Base-by-base conservation (phyloP, 345 rosid genomes). In the Lagerstroemia speciosa region DNA sequence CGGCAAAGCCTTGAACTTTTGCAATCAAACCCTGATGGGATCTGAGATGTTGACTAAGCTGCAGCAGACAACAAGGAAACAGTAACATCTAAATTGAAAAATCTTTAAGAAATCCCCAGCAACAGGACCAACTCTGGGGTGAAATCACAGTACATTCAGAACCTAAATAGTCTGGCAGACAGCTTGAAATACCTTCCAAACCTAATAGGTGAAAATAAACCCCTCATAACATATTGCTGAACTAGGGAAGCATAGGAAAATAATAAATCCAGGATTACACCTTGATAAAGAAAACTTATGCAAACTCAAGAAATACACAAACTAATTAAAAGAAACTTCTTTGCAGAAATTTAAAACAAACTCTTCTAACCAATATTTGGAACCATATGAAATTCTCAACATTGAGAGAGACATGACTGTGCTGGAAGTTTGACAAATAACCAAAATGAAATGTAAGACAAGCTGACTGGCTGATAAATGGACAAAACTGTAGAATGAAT, bases 401-500 rank as follows among this genome's bases (percentile, higher is more conserved):
- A 65, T 50, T 2, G 33, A 40, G 24, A 65, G 45, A 64, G 33
- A 66, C 10, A 40, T 57, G 61, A 71, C 70, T 68, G 55, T 72
- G 70, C 70, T 50, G 69, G 64, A 52, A 67, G 62, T 68, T 57
- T 67, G 31, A 67, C 64, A 75, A 66, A 17, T 62, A 77, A 67
- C 69, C 48, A 72, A 76, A 61, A 74, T 62, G 72, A 78, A 57
- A 72, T 52, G 79, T 80, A 79, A 40, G 58, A 40, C 77, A n/a
- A 78, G 70, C 50, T 66, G 81, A 72, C 70, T 48, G 80, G 79
- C 68, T 74, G 73, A 74, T 74, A 69, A 75, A 73, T 60, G 58
- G 71, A 76, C 52, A 41, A 53, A 72, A 78, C 82, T 69, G 69
- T n/a, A n/a, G n/a, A n/a, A 81, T 22, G 75, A 78, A 76, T 67